Evolutionary conservation across 352 stramenopile species (phyloP).

Genomic region (Peronospora tabacina): DNA sequence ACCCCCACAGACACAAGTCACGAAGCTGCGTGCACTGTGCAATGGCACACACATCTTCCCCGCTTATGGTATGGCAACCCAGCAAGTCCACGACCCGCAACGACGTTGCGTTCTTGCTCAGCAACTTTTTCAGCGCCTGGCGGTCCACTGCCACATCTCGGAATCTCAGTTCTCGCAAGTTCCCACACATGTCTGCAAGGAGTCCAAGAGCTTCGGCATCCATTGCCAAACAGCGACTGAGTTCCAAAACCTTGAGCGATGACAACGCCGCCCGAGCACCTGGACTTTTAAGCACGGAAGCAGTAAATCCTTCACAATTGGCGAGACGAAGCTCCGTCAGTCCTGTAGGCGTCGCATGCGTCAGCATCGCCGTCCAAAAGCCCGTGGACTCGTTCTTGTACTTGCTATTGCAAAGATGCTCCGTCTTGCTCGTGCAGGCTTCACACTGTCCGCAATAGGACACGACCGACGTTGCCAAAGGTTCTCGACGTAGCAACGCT

Average conservation of each 20-base stretch:
- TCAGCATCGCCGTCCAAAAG: constrained; percentile 59
- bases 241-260: constrained; percentile 46
- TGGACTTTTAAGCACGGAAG: constrained; percentile 25
- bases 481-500: constrained; percentile 33
- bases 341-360: constrained; percentile 23
- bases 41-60: constrained; percentile 43
- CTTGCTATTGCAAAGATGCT: constrained; percentile 47
- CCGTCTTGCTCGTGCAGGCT: constrained; percentile 37
- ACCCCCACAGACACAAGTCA: constrained; percentile 65
- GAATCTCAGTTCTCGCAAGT: constrained; percentile 53
- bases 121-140: constrained; percentile 36
- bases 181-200: constrained; percentile 37
- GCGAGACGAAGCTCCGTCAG: constrained; percentile 52
- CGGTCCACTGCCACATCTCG: constrained; percentile 65
- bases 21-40: constrained; percentile 35
- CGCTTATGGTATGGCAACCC: constrained; percentile 65
- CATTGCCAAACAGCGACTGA: constrained; percentile 47
- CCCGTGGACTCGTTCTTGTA: constrained; percentile 26
- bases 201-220: constrained; percentile 35
- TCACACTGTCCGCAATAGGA: constrained; percentile 60
- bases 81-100: constrained; percentile 64
- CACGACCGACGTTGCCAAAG: constrained; percentile 31
- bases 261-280: constrained; percentile 26
- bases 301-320: constrained; percentile 40
- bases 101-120: constrained; percentile 37